Conservation (phyloP, 768 basidiomycete species). For the Kwoniella europaea region DNA sequence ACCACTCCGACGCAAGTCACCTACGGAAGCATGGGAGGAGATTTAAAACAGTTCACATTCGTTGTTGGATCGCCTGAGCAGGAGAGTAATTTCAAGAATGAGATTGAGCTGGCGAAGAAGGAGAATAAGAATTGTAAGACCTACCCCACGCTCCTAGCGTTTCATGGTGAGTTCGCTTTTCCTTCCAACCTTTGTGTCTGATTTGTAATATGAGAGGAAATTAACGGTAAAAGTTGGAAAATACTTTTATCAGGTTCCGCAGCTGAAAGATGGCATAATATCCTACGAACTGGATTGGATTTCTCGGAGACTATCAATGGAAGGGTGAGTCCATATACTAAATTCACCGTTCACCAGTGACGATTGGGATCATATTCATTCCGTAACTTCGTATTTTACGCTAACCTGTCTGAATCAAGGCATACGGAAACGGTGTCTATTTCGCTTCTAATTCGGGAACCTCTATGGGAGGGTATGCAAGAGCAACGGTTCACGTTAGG, state of each 20-base stretch:
- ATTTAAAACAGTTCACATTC: constrained; percentile 37
- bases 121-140: constrained; percentile 4
- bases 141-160: constrained; percentile 41
- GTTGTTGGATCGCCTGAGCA: constrained; percentile 43
- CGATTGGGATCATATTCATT: not conserved
- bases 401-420: constrained; percentile 17
- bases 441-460: constrained; percentile 34
- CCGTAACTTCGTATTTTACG: too few species aligned
- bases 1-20: not conserved
- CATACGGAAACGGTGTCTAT: constrained; percentile 45
- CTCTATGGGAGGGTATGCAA: constrained; percentile 28
- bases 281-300: constrained; percentile 40
- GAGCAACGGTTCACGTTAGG: constrained; percentile 4
- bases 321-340: constrained; percentile 23
- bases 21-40: not conserved
- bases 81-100: constrained; percentile 35
- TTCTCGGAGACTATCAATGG: constrained; percentile 34
- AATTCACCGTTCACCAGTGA: not conserved
- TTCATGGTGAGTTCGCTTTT: constrained; percentile 24
- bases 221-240: too few species aligned
- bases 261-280: constrained; percentile 43
- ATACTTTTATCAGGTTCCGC: constrained; percentile 25
- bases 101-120: constrained; percentile 31
- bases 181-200: not conserved
- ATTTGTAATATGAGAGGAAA: not conserved